These are phyloP conservation scores for Arabidopsis lyrata DNA, from an alignment of 441 rosid species.

Conservation along the genomic window DNA sequence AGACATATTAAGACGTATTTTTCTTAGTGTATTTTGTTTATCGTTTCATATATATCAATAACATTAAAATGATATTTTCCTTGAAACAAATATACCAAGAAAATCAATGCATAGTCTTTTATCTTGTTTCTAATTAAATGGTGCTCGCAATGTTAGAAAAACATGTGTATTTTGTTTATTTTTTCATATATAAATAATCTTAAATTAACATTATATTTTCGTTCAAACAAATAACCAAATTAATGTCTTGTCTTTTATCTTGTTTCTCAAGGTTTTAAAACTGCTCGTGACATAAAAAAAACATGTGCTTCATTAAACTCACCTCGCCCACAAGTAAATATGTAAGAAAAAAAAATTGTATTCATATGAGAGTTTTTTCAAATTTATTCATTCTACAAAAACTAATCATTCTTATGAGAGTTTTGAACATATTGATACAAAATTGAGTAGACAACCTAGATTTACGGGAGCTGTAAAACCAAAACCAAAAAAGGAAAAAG, in stretches of 20 bases:
- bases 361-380: not conserved
- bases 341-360: conserved; percentile 24
- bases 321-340: conserved; percentile 24
- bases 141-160: too few relatives aligned
- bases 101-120: too few relatives aligned
- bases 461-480: conserved; percentile 2
- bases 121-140: too few relatives aligned
- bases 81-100: too few relatives aligned
- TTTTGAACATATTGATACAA: conserved; percentile 19
- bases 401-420: not conserved
- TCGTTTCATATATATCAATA: too few relatives aligned
- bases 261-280: conserved; percentile 30
- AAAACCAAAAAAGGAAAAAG: conserved; percentile 37
- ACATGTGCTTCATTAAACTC: not conserved
- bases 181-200: not conserved
- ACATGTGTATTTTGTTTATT: too few relatives aligned
- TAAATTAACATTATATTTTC: not conserved
- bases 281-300: not conserved
- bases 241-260: conserved; percentile 8
- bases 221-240: not conserved
- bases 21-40: too few relatives aligned
- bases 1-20: not conserved
- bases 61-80: too few relatives aligned
- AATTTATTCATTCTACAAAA: not conserved
- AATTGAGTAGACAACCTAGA: conserved; percentile 35